A percentile compares a stretch with the other conserved stretches of the same genome.
These are phyloP conservation scores for Coelastrella sp. DNA, from an alignment of 139 green algal genomes.

Conservation along the genomic window DNA sequence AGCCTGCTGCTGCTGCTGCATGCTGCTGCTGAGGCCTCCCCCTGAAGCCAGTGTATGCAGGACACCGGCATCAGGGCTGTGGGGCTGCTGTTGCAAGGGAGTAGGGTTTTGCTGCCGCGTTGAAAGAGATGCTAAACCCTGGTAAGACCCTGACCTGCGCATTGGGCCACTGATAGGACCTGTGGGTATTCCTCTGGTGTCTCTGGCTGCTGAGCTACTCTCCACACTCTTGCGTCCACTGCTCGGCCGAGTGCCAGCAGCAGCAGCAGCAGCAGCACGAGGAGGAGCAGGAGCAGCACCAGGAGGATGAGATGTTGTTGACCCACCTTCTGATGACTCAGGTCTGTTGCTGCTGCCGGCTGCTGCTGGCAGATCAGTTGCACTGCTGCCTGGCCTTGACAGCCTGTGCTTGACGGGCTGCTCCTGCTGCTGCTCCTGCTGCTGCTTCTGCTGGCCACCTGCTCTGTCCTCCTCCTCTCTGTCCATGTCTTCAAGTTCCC, in stretches of 20 bases:
- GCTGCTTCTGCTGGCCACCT: neutral
- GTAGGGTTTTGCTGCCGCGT: neutral
- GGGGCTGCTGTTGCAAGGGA: neutral
- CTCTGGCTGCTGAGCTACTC: neutral
- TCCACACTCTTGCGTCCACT: neutral
- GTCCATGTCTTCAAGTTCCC: neutral
- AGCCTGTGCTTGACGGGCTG: neutral
- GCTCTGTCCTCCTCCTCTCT: neutral
- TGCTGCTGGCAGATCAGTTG: neutral
- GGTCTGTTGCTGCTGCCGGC: neutral
- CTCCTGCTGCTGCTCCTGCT: conserved; percentile 14
- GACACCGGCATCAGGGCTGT: neutral
- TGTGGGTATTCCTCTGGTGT: neutral
- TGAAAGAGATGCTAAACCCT: neutral
- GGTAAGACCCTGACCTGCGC: neutral
- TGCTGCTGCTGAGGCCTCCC: neutral
- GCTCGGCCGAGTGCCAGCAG: neutral
- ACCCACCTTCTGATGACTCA: neutral
- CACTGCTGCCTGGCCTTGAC: neutral
- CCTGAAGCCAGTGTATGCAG: conserved; percentile 2
- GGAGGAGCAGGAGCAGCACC: neutral
- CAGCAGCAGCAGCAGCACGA: neutral
- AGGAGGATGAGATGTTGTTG: neutral
- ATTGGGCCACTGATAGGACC: neutral
- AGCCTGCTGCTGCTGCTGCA: neutral